phyloP scores from a whole-genome alignment of 1,284 basidiomycete genomes.

The Apiotrichum porosum region DNA sequence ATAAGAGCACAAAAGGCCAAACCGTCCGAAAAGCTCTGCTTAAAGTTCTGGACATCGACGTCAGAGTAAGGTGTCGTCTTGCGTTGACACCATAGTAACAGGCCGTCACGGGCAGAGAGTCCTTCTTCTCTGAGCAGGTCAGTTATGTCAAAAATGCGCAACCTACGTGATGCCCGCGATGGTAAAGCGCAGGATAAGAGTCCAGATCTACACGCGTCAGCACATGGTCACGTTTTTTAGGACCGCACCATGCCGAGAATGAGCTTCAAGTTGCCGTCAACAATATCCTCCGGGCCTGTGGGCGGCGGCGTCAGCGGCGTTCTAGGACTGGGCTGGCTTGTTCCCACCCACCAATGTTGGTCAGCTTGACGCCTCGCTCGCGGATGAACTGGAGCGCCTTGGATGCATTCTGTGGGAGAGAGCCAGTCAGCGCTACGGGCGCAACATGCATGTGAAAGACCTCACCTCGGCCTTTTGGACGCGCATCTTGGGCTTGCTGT shows the following conservation, averaged over 20 bases:
- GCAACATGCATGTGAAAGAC: too few species aligned
- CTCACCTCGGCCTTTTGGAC: slow-evolving; percentile 84
- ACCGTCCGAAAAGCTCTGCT: slow-evolving; percentile 86
- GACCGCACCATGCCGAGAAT: slow-evolving; percentile 76
- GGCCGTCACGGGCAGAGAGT: slow-evolving; percentile 90
- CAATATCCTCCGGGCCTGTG: slow-evolving; percentile 66
- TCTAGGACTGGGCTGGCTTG: neutral
- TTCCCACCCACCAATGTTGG: slow-evolving; percentile 78
- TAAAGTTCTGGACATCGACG: slow-evolving; percentile 91
- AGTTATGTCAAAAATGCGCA: neutral
- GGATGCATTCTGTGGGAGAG: slow-evolving; percentile 74
- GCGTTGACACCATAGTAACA: slow-evolving; percentile 95
- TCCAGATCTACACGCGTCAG: slow-evolving; percentile 67
- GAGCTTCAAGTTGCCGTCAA: slow-evolving; percentile 94
- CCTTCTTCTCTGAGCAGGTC: slow-evolving; percentile 80
- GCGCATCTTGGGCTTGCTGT: slow-evolving; percentile 80
- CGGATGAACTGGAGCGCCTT: slow-evolving; percentile 94
- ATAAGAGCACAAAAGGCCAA: slow-evolving; percentile 96
- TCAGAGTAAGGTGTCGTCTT: slow-evolving; percentile 87
- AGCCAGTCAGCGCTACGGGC: too few species aligned
- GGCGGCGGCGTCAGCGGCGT: neutral
- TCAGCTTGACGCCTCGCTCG: slow-evolving; percentile 88
- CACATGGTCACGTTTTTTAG: neutral
- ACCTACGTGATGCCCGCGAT: slow-evolving; percentile 93
- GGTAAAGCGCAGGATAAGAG: slow-evolving; percentile 90